Evolutionary conservation across 805 yeast species (phyloP).

Genomic region (Saitoella complicata): DNA sequence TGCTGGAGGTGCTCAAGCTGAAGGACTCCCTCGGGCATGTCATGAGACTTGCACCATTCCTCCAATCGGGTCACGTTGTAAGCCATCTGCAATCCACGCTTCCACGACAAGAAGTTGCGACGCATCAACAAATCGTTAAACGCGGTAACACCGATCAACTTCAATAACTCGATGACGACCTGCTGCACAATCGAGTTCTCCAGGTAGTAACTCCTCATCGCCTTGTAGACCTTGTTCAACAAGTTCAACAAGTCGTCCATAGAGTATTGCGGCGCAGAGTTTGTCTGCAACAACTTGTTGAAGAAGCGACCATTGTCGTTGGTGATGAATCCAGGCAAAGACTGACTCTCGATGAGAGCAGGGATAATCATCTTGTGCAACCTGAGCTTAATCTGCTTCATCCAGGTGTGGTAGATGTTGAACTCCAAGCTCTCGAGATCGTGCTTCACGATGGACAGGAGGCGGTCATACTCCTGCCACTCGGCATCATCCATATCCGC

Average conservation of each 20-base stretch:
- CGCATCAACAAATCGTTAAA: constrained; percentile 93
- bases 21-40: constrained; percentile 70
- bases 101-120: constrained; percentile 89
- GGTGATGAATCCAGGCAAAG: constrained; percentile 88
- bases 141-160: constrained; percentile 80
- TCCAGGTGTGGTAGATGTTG: constrained; percentile 92
- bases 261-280: constrained; percentile 42
- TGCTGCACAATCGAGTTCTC: constrained; percentile 73
- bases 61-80: constrained; percentile 91
- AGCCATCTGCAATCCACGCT: constrained; percentile 89
- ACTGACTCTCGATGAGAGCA: constrained; percentile 89
- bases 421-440: constrained; percentile 86
- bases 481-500: constrained; percentile 81
- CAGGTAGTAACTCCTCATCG: constrained; percentile 78
- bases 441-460: constrained; percentile 81
- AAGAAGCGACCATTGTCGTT: constrained; percentile 69
- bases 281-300: constrained; percentile 61
- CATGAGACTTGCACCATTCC: constrained; percentile 96
- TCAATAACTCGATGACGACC: constrained; percentile 66
- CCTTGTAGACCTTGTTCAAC: constrained; percentile 80
- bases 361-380: constrained; percentile 81
- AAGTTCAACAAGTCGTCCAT: constrained; percentile 90
- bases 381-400: constrained; percentile 83
- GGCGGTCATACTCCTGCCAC: constrained; percentile 71
- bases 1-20: constrained; percentile 77